Base-by-base conservation (phyloP, 768 basidiomycete genomes). In the Rubroboletus satanas region DNA sequence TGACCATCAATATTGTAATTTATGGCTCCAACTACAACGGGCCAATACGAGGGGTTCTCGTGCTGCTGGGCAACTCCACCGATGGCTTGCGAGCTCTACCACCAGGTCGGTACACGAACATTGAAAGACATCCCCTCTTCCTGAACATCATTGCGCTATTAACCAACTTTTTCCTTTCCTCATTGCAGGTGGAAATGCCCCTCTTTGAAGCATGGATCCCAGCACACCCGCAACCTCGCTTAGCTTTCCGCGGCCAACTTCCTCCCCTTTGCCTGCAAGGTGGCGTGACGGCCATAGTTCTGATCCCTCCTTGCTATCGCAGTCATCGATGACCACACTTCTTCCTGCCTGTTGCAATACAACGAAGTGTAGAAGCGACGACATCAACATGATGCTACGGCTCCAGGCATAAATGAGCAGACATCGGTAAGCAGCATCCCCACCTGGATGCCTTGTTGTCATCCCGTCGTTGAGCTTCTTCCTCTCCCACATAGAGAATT, bases 211-310 rank as follows among this genome's bases (percentile, higher is more conserved):
- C 65, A 59, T 65, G 62, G 52, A 59, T 31, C 42, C 51, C 56
- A 45, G 49, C 62, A 57, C 37, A 59, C 56, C 48, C 55, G 33
- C 62, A 58, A 52, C 57, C 62, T 67, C 66, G 67, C 66, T 64
- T 69, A 67, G 52, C 43, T 26, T 48, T 56, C 59, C 57, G 64
- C 62, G 58, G 66, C 45, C 45, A 58, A 39, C 57, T 8, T 55
- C 67, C 59, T 59, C 55, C 67, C 57, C 51, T 62, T 37, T 64
- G 52, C 66, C 64, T 67, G 66, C 67, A 62, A 55, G 66, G 59
- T 64, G 62, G 67, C 62, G 56, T 57, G 60, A 42, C 49, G 48
- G 44, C 48, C 37, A 54, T 54, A 42, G 49, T 42, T 54, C 28
- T 62, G 65, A 61, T 66, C 43, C 53, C 57, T 64, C 47, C 58